Evolutionary conservation across 768 basidiomycete species (phyloP).

Genomic region (Holtermanniella nyarrowii): DNA sequence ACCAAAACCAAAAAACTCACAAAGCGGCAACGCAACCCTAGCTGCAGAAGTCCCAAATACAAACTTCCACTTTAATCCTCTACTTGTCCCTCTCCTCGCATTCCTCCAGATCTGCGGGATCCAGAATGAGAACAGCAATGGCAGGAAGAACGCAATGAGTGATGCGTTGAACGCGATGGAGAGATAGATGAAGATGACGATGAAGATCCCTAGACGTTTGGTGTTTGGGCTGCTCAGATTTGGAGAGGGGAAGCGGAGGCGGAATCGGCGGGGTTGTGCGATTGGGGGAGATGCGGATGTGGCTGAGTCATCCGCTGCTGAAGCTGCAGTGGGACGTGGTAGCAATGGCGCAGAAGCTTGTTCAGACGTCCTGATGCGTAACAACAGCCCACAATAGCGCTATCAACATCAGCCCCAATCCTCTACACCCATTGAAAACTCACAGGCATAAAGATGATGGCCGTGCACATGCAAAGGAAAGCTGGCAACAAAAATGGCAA

Average conservation of each 20-base stretch:
- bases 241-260: not conserved
- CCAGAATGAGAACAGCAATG: slow-evolving; percentile 70
- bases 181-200: slow-evolving; percentile 62
- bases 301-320: slow-evolving; percentile 22
- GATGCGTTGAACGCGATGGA: slow-evolving; percentile 53
- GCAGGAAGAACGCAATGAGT: slow-evolving; percentile 60
- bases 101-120: slow-evolving; percentile 73
- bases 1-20: slow-evolving; percentile 46
- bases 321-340: too few relatives aligned
- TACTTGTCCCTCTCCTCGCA: slow-evolving; percentile 56
- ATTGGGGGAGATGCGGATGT: slow-evolving; percentile 4
- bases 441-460: slow-evolving; percentile 72
- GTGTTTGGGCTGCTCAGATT: not conserved
- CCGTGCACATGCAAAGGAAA: slow-evolving; percentile 64
- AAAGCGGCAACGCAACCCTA: slow-evolving; percentile 60
- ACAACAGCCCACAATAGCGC: slow-evolving; percentile 75
- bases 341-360: slow-evolving; percentile 25
- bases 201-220: slow-evolving; percentile 51
- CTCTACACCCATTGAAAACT: slow-evolving; percentile 25
- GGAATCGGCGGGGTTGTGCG: not conserved
- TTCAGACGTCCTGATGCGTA: slow-evolving; percentile 63
- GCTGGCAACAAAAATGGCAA: slow-evolving; percentile 73
- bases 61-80: slow-evolving; percentile 60
- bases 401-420: slow-evolving; percentile 32
- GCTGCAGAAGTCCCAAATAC: slow-evolving; percentile 65